Base-by-base conservation (phyloP, 768 basidiomycete genomes). In the Suillus bovinus region DNA sequence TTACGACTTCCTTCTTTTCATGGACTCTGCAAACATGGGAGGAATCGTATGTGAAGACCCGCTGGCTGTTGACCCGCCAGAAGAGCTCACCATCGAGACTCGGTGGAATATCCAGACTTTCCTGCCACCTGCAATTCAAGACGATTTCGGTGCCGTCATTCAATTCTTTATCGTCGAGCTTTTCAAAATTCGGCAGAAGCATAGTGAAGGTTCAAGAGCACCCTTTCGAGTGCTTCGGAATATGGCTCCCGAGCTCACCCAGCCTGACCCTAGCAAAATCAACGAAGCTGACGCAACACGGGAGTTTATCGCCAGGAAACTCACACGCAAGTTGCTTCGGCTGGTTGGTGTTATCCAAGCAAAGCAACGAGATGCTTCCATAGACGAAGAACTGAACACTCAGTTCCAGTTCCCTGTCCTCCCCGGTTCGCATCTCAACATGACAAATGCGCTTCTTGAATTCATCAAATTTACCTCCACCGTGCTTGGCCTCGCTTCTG, bases 1-100 rank as follows among this genome's bases (percentile, higher is more conserved):
- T 77, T 99, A 96, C 78, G 94, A 99, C 77, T 94, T 92, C 71
- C 78, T 99, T 10, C 79, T 98, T 31, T 96, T 93, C 83, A 94
- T 99, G 94, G 97, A 99, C 76, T 82, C 87, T 14, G 93, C 94
- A 33, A 99, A 99, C 74, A 86, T 89, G 71, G 93, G 90, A 20
- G 95, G 93, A 2, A 83, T 99, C 60, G 83, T 94, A n/a, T 94
- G 92, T 69, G 85, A 90, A 69, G 81, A 94, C 65, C 89, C 93
- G 0, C 71, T 86, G 22, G 89, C 89, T 6, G 70, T 86, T 29
- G 87, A 91, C 41, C 81, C 85, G 24, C 85, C 90, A 0, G 83
- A 88, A 59, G 84, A 89, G 29, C 80, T 95, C 27, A 79, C 83
- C 3, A 78, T 94, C 53, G 88, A 90, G 67, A 91, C 96, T 84